Conservation (phyloP, 140 eudicot genomes). For the Cichorium intybus region DNA sequence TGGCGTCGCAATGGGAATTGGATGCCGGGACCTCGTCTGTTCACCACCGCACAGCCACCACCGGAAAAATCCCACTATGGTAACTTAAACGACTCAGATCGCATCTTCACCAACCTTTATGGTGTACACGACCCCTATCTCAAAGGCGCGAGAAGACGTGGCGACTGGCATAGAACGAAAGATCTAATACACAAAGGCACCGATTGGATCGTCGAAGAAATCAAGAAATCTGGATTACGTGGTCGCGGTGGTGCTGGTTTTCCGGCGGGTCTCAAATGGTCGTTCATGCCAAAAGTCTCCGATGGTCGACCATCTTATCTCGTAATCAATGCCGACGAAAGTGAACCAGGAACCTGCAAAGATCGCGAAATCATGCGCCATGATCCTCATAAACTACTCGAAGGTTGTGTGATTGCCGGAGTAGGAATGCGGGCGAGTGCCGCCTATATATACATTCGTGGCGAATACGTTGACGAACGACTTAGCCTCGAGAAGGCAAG, state of each 20-base stretch:
- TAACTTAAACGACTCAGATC: slow-evolving; percentile 79
- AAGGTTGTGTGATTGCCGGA: slow-evolving; percentile 89
- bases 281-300: slow-evolving; percentile 83
- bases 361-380: slow-evolving; percentile 91
- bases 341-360: slow-evolving; percentile 91
- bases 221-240: slow-evolving; percentile 89
- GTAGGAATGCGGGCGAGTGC: slow-evolving; percentile 84
- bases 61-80: slow-evolving; percentile 79
- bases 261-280: slow-evolving; percentile 92
- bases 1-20: slow-evolving; percentile 33
- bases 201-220: slow-evolving; percentile 84
- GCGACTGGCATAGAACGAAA: slow-evolving; percentile 86
- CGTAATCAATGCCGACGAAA: slow-evolving; percentile 93
- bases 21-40: slow-evolving; percentile 40
- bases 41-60: slow-evolving; percentile 61
- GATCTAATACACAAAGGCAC: slow-evolving; percentile 79
- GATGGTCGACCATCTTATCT: slow-evolving; percentile 87
- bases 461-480: slow-evolving; percentile 81
- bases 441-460: slow-evolving; percentile 83
- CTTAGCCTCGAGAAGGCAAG: slow-evolving; percentile 64
- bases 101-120: slow-evolving; percentile 79
- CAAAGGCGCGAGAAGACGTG: slow-evolving; percentile 81
- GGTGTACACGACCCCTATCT: slow-evolving; percentile 80
- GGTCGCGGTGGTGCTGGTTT: slow-evolving; percentile 99
- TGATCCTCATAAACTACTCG: slow-evolving; percentile 80